Conservation (phyloP, 2,329 filamentous ascomycete species). For the Beauveria pseudobassiana region DNA sequence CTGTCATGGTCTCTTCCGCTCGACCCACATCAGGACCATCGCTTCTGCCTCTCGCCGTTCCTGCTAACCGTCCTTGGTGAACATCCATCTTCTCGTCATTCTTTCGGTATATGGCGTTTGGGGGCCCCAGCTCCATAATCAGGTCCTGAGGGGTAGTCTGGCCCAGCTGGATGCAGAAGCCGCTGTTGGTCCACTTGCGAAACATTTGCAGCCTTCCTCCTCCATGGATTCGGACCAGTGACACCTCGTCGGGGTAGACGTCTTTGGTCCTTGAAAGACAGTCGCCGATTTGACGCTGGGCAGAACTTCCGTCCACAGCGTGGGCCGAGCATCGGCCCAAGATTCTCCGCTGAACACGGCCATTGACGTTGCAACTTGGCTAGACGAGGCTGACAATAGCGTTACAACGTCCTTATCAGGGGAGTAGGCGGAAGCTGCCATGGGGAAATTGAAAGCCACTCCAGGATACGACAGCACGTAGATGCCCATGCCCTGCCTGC, state of each 20-base stretch:
- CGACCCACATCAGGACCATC: constrained; percentile 35
- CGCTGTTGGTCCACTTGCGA: constrained; percentile 58
- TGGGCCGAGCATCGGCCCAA: constrained; percentile 75
- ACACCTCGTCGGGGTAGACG: constrained; percentile 79
- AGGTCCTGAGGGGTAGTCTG: constrained; percentile 90
- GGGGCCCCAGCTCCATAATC: constrained; percentile 82
- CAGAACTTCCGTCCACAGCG: constrained; percentile 67
- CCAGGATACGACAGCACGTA: constrained; percentile 94
- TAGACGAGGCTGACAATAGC: constrained; percentile 70
- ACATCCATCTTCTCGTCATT: constrained; percentile 84
- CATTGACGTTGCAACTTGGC: constrained; percentile 74
- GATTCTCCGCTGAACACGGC: constrained; percentile 85
- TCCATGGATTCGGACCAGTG: constrained; percentile 69
- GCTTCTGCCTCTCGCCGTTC: constrained; percentile 41
- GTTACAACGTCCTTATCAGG: constrained; percentile 75
- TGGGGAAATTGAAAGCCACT: constrained; percentile 83
- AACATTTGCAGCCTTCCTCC: constrained; percentile 72
- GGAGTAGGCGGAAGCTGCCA: constrained; percentile 68
- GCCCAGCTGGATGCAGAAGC: constrained; percentile 67
- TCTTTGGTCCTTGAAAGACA: constrained; percentile 65
- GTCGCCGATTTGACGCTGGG: constrained; percentile 67
- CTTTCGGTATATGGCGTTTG: constrained; percentile 89
- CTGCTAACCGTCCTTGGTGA: constrained; percentile 56
- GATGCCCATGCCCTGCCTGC: constrained; percentile 52
- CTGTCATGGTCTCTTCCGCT: constrained; percentile 49